A percentile compares a stretch with the other conserved stretches of the same genome.
These are phyloP conservation scores for Herpetomonas tarakana DNA, from an alignment of 208 protist species.

Conservation along the genomic window DNA sequence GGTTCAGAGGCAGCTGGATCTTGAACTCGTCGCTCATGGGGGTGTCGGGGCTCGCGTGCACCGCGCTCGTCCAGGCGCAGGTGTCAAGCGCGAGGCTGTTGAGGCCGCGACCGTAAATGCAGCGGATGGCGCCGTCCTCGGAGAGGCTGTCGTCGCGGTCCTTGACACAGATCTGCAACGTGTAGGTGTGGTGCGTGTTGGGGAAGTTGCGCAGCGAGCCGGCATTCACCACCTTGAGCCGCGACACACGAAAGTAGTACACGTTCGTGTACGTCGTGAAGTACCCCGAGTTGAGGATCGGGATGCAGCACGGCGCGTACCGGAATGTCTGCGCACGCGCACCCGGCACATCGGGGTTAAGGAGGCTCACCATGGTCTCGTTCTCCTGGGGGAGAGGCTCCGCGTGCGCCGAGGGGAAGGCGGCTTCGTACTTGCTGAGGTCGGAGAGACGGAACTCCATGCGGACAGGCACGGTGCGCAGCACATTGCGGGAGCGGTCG, in stretches of 20 bases:
- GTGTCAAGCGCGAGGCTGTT: constrained; percentile 69
- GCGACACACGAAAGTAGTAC: constrained; percentile 74
- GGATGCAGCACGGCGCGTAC: constrained; percentile 79
- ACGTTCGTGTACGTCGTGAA: constrained; percentile 89
- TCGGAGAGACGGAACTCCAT: constrained; percentile 56
- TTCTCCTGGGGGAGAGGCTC: constrained; percentile 69
- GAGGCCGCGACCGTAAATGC: constrained; percentile 79
- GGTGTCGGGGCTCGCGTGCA: constrained; percentile 53
- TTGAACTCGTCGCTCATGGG: constrained; percentile 85
- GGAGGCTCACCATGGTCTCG: constrained; percentile 71
- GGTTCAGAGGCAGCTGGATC: constrained; percentile 81
- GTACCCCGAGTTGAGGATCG: constrained; percentile 80
- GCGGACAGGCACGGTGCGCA: constrained; percentile 57
- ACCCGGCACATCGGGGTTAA: constrained; percentile 64
- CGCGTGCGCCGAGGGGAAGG: constrained; percentile 43
- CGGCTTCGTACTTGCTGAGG: constrained; percentile 60
- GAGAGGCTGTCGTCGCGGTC: constrained; percentile 63
- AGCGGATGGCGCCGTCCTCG: constrained; percentile 60
- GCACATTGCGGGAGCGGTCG: constrained; percentile 30
- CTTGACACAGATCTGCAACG: constrained; percentile 80
- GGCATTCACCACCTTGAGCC: constrained; percentile 51
- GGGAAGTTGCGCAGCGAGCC: constrained; percentile 57
- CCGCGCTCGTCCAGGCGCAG: constrained; percentile 53
- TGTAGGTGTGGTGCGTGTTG: constrained; percentile 71
- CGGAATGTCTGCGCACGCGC: constrained; percentile 47